Conservation (phyloP, 148 eudicot genomes). For the Persicaria maculosa region DNA sequence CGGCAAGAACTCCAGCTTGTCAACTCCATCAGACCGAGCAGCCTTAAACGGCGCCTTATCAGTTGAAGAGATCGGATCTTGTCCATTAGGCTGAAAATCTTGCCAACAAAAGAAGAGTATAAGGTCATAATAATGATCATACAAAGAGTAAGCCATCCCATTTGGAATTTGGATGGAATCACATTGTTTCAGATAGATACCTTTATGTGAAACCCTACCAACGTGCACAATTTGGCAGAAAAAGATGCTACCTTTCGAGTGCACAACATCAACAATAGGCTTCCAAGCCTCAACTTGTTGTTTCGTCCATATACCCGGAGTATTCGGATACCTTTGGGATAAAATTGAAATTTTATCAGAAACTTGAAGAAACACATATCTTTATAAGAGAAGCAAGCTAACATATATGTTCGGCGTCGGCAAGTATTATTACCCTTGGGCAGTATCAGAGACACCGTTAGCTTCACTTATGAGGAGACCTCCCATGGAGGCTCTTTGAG, state of each 20-base stretch:
- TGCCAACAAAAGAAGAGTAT: not conserved
- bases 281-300: not conserved
- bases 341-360: not conserved
- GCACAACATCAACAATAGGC: not conserved
- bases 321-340: not conserved
- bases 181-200: too few species aligned
- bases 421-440: slow-evolving; percentile 23
- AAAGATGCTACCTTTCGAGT: not conserved
- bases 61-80: too few species aligned
- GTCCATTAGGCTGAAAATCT: too few species aligned
- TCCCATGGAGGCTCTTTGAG: slow-evolving; percentile 19
- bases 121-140: not conserved
- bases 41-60: not conserved
- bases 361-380: too few species aligned
- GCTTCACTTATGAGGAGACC: slow-evolving; percentile 44
- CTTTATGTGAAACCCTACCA: too few species aligned
- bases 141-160: too few species aligned
- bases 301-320: not conserved
- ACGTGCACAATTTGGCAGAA: not conserved
- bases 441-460: slow-evolving; percentile 37
- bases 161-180: too few species aligned
- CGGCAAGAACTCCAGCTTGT: too few species aligned
- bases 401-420: too few species aligned
- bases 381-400: too few species aligned
- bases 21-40: too few species aligned